Base-by-base conservation (phyloP, 805 yeast species). In the Monosporozyma solicola region DNA sequence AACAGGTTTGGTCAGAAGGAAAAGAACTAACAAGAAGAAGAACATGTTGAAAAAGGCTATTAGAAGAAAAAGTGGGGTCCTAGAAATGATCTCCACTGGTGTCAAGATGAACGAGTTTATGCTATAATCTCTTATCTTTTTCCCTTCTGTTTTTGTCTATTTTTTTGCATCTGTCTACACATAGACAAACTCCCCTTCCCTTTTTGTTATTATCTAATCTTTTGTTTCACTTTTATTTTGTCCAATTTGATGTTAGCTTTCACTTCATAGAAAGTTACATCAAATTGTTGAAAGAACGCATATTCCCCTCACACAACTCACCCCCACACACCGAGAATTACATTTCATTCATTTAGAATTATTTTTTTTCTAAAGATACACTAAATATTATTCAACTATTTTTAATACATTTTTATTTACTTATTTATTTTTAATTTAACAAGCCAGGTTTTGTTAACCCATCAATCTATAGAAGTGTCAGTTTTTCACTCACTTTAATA, bases 81-180 rank as follows among this genome's bases (percentile, higher is more conserved):
- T 66, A 56, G 62, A 65, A 55, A 67, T 66, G 70, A 63, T 66
- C 15, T 65, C 69, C 35, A 66, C 68, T 27, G 63, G 63, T 57
- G 60, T 64, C 37, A 67, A 67, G 43, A 61, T 67, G 29, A 64
- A 66, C 37, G 71, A 67, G 52, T 64, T 67, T 58, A 67, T 67
- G 70, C 56, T 67, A 50, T 64, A 58, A 56, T 24, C 3, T 16
- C 8, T 16, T 3, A 32, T 13, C 4, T 37, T 31, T 27, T 32
- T 41, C 13, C 27, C 15, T 2, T 31, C 16, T 15, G 16, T 27
- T 15, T 25, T 35, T 25, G 3, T 47, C 25, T 35, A 1, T 13
- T 27, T 20, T n/a, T 25, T 48, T 41, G 20, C 37, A 20, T 35
- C n/a, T 13, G 15, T 27, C 29, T 11, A 9, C 11, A 13, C 35